phyloP scores from a whole-genome alignment of 768 basidiomycete species.

The Punctularia strigosozonata region DNA sequence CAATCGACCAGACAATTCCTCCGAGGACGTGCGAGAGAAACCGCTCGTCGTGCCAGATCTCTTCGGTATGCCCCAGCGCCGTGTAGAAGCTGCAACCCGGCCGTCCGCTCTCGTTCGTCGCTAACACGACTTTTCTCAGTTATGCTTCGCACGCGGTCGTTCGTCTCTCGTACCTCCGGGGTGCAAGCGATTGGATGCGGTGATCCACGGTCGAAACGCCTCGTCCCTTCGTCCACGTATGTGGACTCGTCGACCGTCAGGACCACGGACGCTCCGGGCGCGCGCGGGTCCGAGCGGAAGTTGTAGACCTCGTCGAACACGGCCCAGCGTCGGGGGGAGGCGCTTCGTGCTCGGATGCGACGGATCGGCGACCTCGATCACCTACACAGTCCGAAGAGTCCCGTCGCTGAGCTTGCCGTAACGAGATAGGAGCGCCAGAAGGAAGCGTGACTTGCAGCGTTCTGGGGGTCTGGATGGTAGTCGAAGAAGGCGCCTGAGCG shows the following conservation, averaged over 20 bases:
- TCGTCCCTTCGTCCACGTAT: conserved; percentile 33
- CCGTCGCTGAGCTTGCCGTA: too few relatives aligned
- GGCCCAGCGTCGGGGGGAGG: conserved; percentile 39
- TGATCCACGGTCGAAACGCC: conserved; percentile 15
- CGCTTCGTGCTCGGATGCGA: conserved; percentile 51
- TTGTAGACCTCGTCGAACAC: conserved; percentile 62
- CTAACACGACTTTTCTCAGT: conserved; percentile 7
- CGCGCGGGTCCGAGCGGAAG: conserved; percentile 61
- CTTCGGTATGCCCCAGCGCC: conserved; percentile 64
- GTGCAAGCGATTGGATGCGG: conserved; percentile 25
- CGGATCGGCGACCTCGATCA: conserved; percentile 38
- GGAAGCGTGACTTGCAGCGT: conserved; percentile 36
- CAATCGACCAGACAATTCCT: neutral
- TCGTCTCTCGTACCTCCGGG: neutral
- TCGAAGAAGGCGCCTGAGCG: conserved; percentile 63
- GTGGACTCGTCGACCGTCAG: conserved; percentile 56
- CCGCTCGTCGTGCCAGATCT: conserved; percentile 44
- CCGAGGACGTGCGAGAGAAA: neutral
- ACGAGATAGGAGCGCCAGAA: conserved; percentile 9
- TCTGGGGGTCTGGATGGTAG: conserved; percentile 55
- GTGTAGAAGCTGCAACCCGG: conserved; percentile 82
- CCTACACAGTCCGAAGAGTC: conserved; percentile 38
- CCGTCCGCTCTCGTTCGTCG: conserved; percentile 28
- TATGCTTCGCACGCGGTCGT: neutral
- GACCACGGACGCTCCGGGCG: conserved; percentile 47